Conservation (phyloP, 1,139 yeast species). For the Hyphopichia khmerensis region DNA sequence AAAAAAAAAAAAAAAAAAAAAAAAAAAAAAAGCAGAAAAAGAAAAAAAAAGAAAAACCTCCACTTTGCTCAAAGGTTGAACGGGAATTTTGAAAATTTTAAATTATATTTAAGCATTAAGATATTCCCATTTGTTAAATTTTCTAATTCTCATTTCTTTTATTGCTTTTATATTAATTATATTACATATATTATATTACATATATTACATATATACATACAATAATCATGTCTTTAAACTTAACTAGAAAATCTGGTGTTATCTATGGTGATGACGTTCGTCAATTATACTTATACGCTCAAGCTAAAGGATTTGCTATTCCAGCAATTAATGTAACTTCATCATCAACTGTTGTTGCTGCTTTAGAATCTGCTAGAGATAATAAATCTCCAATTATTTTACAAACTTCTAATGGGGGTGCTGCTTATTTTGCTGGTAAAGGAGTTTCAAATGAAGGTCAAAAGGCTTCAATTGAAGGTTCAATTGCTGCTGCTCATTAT, state of each 20-base stretch:
- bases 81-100: neutral
- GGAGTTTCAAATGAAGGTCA: conserved; percentile 95
- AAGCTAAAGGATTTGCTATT: conserved; percentile 89
- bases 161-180: neutral
- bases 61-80: neutral
- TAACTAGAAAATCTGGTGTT: conserved; percentile 82
- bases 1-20: no score
- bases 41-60: neutral
- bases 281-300: conserved; percentile 90
- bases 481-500: conserved; percentile 98
- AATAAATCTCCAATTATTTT: conserved; percentile 91
- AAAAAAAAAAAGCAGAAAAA: no score
- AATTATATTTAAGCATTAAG: neutral
- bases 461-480: conserved; percentile 90
- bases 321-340: conserved; percentile 99
- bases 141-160: neutral
- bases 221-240: conserved; percentile 19
- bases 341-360: conserved; percentile 94
- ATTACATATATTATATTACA: neutral
- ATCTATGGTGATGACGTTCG: conserved; percentile 98
- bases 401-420: conserved; percentile 99
- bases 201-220: neutral
- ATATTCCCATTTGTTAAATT: neutral
- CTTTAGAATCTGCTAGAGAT: conserved; percentile 98
- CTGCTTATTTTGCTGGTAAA: conserved; percentile 99